Base-by-base conservation (phyloP, 768 basidiomycete species). In the Termitomyces sp. region DNA sequence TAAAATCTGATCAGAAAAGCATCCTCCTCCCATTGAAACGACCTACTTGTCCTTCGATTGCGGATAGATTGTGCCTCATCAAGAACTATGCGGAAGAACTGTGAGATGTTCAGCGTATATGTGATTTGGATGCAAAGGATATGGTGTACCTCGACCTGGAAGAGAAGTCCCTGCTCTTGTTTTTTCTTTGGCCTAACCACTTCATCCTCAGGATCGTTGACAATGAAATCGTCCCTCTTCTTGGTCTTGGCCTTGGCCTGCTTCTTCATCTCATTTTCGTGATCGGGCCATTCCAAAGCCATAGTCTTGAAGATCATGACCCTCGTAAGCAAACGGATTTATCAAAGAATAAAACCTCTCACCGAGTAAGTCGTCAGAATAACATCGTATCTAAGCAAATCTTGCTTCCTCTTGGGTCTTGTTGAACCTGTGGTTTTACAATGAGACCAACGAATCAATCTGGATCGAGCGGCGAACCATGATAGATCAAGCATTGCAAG, bases 31-130 rank as follows among this genome's bases (percentile, higher is more conserved):
- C 26, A 32, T 41, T 9, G n/a, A 42, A 20, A 29, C 27, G 41
- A 29, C 5, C 54, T 56, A 82, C 80, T 69, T 16, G 81, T 83
- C 44, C 72, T 66, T 58, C 74, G 72, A 64, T 86, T 72, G 66
- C 85, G 64, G 57, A 83, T 78, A 34, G 74, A 72, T 58, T 86
- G 84, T 0, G 80, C 83, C 62, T 86, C 84, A 58, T 86, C 84
- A 0, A 82, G 67, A 18, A 83, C 71, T 49, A 84, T 65, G 3
- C 84, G 76, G 57, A 77, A 80, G 63, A 81, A 82, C 76, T 82
- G 56, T 27, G 20, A 48, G 50, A 49, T 41, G 51, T 8, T 16
- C 37, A 14, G 34, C 58, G 0, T 61, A 46, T 10, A 52, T 13
- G 18, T 6, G 34, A 49, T 7, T 31, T 5, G 39, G 27, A 46